Base-by-base conservation (phyloP, 2,329 filamentous ascomycete species). In the Neopestalotiopsis clavispora region DNA sequence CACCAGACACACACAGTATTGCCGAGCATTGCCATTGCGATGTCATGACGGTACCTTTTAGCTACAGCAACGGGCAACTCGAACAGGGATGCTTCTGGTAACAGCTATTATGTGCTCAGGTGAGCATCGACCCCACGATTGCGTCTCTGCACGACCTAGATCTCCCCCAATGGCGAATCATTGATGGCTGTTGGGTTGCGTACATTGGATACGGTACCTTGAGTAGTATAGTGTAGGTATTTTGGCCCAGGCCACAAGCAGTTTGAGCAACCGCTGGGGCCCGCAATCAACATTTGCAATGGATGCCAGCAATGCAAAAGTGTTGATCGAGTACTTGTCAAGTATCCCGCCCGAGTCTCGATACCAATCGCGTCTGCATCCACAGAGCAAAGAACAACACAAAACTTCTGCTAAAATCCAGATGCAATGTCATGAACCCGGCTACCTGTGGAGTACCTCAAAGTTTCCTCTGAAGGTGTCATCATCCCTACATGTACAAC, bases 1-100 rank as follows among this genome's bases (percentile, higher is more conserved):
- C 23, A 28, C 23, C 23, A 23, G 2, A 28, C 23, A 4, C 23
- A 28, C 23, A 34, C 23, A 66, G 45, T 57, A 34, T 23, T 42
- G 65, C 65, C 30, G 32, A 30, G 56, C 17, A 56, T 60, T 56
- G 56, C 30, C 57, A 61, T 49, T 61, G 20, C 66, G 66, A 67
- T 67, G 66, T 63, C 66, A 67, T 67, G 57, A 63, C 62, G 49
- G 20, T 68, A 65, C 68, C 62, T 67, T 38, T n/a, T 69, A 68
- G 68, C 57, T 68, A 69, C 68, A 64, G 62, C 62, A 68, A 68
- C 65, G 42, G 32, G 62, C 61, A 65, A 45, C 20, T 57, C 49
- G 68, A 62, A 45, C 68, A 67, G 68, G 68, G 68, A 67, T 69
- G 59, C 28, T 67, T 38, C 56, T 52, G 63, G 34, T 32, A 23